Base-by-base conservation (phyloP, 1,284 basidiomycete species). In the Tranzscheliella williamsii region DNA sequence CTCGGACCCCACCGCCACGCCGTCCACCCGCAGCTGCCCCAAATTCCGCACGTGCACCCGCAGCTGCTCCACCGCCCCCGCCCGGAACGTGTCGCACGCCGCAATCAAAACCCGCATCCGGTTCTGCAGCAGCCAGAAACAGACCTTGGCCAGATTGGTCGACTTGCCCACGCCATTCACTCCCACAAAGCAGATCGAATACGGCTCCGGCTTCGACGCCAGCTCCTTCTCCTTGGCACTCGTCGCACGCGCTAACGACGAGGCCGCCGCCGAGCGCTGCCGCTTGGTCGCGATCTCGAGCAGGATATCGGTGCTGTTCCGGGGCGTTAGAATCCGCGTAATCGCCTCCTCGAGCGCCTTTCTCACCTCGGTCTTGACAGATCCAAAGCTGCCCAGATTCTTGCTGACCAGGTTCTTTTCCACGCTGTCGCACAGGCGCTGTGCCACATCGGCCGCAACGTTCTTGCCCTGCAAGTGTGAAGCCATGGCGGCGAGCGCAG, bases 121-220 rank as follows among this genome's bases (percentile, higher is more conserved):
- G 74, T 99, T 98, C 80, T 98, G 94, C 37, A 98, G 86, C 17
- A 99, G 83, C 95, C 95, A 98, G 81, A 98, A 98, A 79, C 91
- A 94, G 38, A 99, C 94, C 81, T 99, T 99, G 42, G 89, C 91
- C 22, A 99, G 80, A 78, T 97, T 98, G 4, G 95, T 98, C 67
- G 91, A 95, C 81, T 99, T 99, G 41, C 95, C 95, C 17, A 99
- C 95, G 18, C 95, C 95, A 75, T 99, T 99, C 40, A 99, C 95
- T n/a, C 95, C 95, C 33, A 98, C 93, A 76, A 99, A 99, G 0
- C 91, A 88, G 71, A 99, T 89, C 57, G 87, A 86, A 79, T 97
- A 98, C 0, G 92, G 93, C 64, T 86, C 81, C 13, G 89, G 85
- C 22, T 78, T 79, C 17, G 75, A 66, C 70, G 76, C 72, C 12